Base-by-base conservation (phyloP, 306 rosid species). In the Vicia faba region DNA sequence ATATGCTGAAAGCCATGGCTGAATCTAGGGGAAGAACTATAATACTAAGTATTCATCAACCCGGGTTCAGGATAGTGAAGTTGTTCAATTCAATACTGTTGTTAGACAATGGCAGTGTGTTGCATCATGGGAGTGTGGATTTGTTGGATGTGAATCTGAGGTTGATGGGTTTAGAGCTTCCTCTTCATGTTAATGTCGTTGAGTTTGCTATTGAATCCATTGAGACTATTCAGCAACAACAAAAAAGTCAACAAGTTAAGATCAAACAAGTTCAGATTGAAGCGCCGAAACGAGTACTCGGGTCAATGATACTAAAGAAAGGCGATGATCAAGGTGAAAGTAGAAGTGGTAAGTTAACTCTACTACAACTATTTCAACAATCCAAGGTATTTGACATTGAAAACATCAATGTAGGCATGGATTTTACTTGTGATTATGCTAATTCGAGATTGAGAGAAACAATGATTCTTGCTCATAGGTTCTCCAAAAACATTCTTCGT, bases 181-280 rank as follows among this genome's bases (percentile, higher is more conserved):
- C 98, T 31, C 85, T 86, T 68, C 89, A 89, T 26, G 88, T 84
- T 41, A 89, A 89, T 73, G 75, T 88, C 4, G 90, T 89, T 33
- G 98, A 93, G 74, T 89, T 86, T 68, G 95, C 96, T 58, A 90
- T 88, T 35, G 97, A 89, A 58, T 82, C 91, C 81, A 85, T 88
- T 11, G 89, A 88, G 23, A 48, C 75, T 69, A 82, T 89, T 68
- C 81, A 79, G 65, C 77, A 84, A 48, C 80, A 80, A 10, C 73
- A 69, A 18, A 69, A 72, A 36, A 56, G 48, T 39, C 76, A 28
- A 41, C 77, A 3, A 6, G 61, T 63, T 61, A 83, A 36, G 53
- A 9, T 50, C n/a, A n/a, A 28, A 41, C 77, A 3, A 6, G 61
- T 63, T 61, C 84, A 36, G 53, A 9, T 50, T 8, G 80, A 75